Percentiles rank a stretch among this genome's conserved stretches.
Conservation (phyloP, 2,329 filamentous ascomycete species). For the Phialocephala subalpina region DNA sequence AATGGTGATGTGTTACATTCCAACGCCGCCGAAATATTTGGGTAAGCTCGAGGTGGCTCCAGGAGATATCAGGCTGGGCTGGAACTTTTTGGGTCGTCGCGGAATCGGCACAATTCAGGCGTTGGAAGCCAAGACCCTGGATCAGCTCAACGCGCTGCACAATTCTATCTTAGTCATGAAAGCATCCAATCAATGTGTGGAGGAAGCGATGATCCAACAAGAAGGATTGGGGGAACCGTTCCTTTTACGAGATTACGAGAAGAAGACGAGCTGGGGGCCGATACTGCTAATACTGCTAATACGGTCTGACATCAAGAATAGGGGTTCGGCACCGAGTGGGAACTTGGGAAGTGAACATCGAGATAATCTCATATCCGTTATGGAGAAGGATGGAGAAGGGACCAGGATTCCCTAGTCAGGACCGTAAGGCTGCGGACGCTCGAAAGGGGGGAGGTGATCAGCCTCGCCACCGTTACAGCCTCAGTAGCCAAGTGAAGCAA, state of each 20-base stretch:
- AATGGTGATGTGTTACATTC: constrained; percentile 15
- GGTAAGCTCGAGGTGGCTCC: not conserved
- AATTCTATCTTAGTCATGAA: constrained; percentile 1
- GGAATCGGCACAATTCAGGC: constrained; percentile 7
- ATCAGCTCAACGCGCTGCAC: not conserved
- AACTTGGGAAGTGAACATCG: not conserved
- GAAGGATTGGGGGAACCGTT: constrained; percentile 1
- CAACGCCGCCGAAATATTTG: constrained; percentile 16
- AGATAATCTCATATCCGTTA: constrained; percentile 1
- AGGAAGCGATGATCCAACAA: not conserved
- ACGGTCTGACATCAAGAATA: not conserved
- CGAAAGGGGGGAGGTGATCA: not conserved
- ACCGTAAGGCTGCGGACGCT: not conserved
- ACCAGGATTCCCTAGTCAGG: not conserved
- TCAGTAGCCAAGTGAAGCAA: too few relatives aligned
- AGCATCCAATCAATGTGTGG: not conserved
- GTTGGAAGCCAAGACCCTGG: not conserved
- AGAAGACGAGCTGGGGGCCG: not conserved
- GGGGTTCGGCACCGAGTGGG: constrained; percentile 8
- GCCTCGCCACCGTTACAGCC: too few relatives aligned
- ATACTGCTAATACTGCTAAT: not conserved
- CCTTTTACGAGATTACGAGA: constrained; percentile 3
- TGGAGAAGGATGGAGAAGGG: not conserved
- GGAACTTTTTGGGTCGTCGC: not conserved
- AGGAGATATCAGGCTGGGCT: not conserved